A percentile compares a stretch with the other conserved stretches of the same genome.
These are phyloP conservation scores for Candida insectorum DNA, from an alignment of 805 yeast species.

Conservation along the genomic window DNA sequence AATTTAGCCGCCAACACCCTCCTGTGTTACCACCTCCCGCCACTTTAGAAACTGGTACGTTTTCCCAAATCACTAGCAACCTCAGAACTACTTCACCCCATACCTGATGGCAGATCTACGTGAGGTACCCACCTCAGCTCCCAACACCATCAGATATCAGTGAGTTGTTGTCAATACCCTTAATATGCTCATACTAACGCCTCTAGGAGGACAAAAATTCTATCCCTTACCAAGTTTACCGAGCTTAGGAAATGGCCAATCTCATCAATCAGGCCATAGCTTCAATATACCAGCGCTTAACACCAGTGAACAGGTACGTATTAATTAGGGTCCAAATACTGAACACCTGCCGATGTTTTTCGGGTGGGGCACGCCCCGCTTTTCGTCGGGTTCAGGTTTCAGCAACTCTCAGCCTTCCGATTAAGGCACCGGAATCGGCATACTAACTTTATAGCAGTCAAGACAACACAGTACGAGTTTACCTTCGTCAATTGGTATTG, in stretches of 20 bases:
- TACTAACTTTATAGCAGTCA: constrained; percentile 12
- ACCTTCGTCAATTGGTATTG: no score
- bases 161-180: not conserved
- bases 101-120: no score
- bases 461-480: constrained; percentile 8
- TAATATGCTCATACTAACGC: constrained; percentile 19
- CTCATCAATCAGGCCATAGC: constrained; percentile 41
- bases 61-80: not conserved
- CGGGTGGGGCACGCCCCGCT: not conserved
- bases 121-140: no score
- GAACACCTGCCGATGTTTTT: no score
- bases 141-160: no score
- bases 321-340: no score
- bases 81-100: no score
- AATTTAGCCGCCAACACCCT: constrained; percentile 51
- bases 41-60: constrained; percentile 45
- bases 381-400: no score
- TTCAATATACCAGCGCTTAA: constrained; percentile 49
- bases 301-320: constrained; percentile 25
- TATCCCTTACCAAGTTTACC: constrained; percentile 53
- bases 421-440: no score
- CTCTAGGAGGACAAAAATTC: constrained; percentile 40
- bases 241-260: constrained; percentile 39
- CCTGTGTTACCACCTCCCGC: constrained; percentile 64
- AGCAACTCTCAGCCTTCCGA: no score